These are phyloP conservation scores for Rhizopogon vinicolor DNA, from an alignment of 768 basidiomycete genomes.

Conservation along the genomic window DNA sequence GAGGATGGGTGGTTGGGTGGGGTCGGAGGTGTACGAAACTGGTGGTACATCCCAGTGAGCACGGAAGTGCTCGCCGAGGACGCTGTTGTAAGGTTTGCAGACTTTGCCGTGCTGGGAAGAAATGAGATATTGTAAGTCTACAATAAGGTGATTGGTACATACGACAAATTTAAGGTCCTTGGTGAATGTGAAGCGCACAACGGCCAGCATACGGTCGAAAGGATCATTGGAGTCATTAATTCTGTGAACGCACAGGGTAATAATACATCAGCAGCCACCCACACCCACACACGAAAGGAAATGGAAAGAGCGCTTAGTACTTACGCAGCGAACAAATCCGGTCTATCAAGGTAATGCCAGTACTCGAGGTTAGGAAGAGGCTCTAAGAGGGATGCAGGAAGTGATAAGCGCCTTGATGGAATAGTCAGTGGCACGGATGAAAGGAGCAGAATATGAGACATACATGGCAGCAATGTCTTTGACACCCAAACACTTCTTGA, in stretches of 20 bases:
- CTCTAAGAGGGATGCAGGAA: slow-evolving; percentile 90
- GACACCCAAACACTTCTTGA: slow-evolving; percentile 89
- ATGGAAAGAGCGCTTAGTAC: slow-evolving; percentile 22
- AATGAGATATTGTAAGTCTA: slow-evolving; percentile 2
- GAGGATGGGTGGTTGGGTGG: slow-evolving; percentile 41
- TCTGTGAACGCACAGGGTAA: slow-evolving; percentile 33
- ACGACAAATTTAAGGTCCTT: slow-evolving; percentile 94
- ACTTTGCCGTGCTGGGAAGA: slow-evolving; percentile 74
- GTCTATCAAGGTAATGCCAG: slow-evolving; percentile 90
- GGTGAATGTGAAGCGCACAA: slow-evolving; percentile 81
- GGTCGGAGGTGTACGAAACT: slow-evolving; percentile 45
- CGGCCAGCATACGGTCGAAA: slow-evolving; percentile 94
- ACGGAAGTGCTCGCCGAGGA: slow-evolving; percentile 86
- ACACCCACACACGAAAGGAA: not conserved
- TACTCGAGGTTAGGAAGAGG: slow-evolving; percentile 96
- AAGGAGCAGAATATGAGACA: slow-evolving; percentile 23
- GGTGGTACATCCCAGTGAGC: slow-evolving; percentile 82
- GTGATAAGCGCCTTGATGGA: slow-evolving; percentile 70
- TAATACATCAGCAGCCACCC: not conserved
- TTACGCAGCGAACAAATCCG: slow-evolving; percentile 89
- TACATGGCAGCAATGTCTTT: slow-evolving; percentile 95
- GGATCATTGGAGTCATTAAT: slow-evolving; percentile 91
- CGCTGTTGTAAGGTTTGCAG: slow-evolving; percentile 90
- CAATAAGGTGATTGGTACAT: slow-evolving; percentile 23
- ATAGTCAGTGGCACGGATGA: slow-evolving; percentile 11